Evolutionary conservation across 352 stramenopile species (phyloP).

Genomic region (Phytophthora litchii): DNA sequence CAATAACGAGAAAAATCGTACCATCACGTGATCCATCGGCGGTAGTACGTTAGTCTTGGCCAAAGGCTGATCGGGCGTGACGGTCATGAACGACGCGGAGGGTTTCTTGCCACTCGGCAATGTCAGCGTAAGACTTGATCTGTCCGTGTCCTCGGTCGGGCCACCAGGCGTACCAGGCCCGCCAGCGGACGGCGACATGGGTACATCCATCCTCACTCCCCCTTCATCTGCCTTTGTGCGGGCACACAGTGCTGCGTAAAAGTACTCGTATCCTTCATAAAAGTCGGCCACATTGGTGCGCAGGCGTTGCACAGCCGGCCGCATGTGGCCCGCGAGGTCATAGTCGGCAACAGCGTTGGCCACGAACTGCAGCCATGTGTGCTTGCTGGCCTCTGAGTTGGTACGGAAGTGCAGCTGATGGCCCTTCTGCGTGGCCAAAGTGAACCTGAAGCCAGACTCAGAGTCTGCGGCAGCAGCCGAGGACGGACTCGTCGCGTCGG

Average conservation of each 20-base stretch:
- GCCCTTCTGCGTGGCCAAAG: conserved; percentile 80
- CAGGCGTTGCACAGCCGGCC: conserved; percentile 35
- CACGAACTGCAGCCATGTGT: conserved; percentile 83
- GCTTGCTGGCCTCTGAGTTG: conserved; percentile 81
- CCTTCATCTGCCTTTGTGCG: conserved; percentile 50
- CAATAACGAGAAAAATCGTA: conserved; percentile 82
- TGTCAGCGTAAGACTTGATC: conserved; percentile 25
- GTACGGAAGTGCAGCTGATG: conserved; percentile 88
- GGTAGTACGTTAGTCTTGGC: conserved; percentile 46
- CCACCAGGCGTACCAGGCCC: conserved; percentile 13
- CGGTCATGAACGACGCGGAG: conserved; percentile 46
- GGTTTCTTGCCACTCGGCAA: conserved; percentile 53
- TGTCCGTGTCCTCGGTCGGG: conserved; percentile 30
- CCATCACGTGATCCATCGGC: conserved; percentile 65
- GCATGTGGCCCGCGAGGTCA: conserved; percentile 41
- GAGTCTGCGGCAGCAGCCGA: conserved; percentile 7
- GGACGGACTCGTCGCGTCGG: conserved; percentile 3
- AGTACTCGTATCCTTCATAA: conserved; percentile 79
- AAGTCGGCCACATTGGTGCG: conserved; percentile 71
- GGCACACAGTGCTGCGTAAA: conserved; percentile 66
- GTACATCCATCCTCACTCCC: conserved; percentile 13
- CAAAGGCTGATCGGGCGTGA: conserved; percentile 61
- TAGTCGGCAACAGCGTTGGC: conserved; percentile 65
- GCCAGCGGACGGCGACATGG: conserved; percentile 8
- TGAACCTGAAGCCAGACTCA: conserved; percentile 52